These are phyloP conservation scores for Aspergillus tanneri DNA, from an alignment of 2,329 filamentous ascomycete genomes.

Conservation along the genomic window DNA sequence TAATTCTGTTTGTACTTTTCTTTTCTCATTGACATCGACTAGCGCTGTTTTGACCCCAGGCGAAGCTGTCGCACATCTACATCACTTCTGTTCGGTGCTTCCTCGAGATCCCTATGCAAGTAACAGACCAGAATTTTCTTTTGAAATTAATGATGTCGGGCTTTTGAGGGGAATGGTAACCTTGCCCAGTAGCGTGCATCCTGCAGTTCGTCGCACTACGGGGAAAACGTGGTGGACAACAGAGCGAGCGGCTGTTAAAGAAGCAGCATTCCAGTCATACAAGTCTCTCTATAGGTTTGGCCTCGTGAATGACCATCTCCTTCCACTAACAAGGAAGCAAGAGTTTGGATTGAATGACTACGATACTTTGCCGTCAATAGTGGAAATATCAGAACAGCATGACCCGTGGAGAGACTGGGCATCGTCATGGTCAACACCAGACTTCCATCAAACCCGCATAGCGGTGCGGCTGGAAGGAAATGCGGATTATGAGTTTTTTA, in stretches of 20 bases:
- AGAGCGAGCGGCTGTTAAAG: slow-evolving; percentile 71
- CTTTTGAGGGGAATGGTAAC: slow-evolving; percentile 58
- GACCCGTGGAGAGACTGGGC: slow-evolving; percentile 34
- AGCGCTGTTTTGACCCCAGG: slow-evolving; percentile 70
- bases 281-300: slow-evolving; percentile 65
- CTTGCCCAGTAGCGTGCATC: slow-evolving; percentile 70
- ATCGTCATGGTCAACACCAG: slow-evolving; percentile 24
- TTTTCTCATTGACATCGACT: background rate
- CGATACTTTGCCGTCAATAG: slow-evolving; percentile 20
- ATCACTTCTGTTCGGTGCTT: slow-evolving; percentile 74
- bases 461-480: slow-evolving; percentile 17
- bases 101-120: slow-evolving; percentile 60
- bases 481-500: slow-evolving; percentile 15
- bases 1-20: no score
- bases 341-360: slow-evolving; percentile 19
- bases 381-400: slow-evolving; percentile 28
- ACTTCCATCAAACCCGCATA: slow-evolving; percentile 25
- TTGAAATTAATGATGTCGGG: slow-evolving; percentile 20
- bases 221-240: slow-evolving; percentile 64
- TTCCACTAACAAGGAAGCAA: slow-evolving; percentile 55
- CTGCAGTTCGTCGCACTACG: slow-evolving; percentile 55
- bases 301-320: slow-evolving; percentile 72
- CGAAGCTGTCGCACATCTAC: slow-evolving; percentile 71
- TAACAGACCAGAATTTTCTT: slow-evolving; percentile 63
- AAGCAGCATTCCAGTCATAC: slow-evolving; percentile 82